Conservation (phyloP, 345 rosid species). For the Jatropha curcas region DNA sequence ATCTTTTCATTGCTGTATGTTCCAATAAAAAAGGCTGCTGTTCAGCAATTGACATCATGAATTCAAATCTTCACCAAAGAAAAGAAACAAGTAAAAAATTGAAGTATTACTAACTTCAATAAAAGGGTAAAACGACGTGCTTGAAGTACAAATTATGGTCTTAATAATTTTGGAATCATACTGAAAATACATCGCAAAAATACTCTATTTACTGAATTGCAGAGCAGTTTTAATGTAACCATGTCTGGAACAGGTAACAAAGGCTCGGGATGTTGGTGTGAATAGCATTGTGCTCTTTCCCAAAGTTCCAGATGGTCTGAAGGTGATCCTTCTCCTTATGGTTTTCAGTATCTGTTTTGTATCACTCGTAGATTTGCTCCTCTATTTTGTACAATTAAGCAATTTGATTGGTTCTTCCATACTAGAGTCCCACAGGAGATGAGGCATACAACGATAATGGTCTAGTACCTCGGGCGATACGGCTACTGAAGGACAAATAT, state of each 20-base stretch:
- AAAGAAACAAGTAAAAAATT: neutral
- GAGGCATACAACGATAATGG: constrained; percentile 93
- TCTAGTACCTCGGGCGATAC: constrained; percentile 75
- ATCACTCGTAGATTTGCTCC: too few relatives aligned
- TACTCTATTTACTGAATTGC: neutral
- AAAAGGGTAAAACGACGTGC: neutral
- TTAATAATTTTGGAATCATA: neutral
- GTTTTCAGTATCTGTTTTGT: constrained; percentile 1
- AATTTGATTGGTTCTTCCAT: constrained; percentile 20
- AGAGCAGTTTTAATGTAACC: neutral
- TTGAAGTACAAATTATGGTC: neutral
- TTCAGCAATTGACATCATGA: neutral
- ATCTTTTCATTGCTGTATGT: neutral
- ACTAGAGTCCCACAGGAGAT: constrained; percentile 77
- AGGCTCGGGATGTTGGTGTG: constrained; percentile 93
- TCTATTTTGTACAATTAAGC: neutral
- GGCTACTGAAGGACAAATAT: constrained; percentile 70
- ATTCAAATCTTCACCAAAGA: neutral
- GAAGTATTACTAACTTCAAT: neutral
- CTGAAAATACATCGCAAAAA: neutral
- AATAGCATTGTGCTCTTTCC: constrained; percentile 86
- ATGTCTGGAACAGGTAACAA: constrained; percentile 60
- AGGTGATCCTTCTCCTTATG: constrained; percentile 49
- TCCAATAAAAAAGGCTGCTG: neutral
- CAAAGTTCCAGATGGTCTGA: constrained; percentile 91